Evolutionary conservation across 352 stramenopile genomes (phyloP), one percentile per base, ranked within the genome.

Genomic region (Phytophthora pistaciae): DNA sequence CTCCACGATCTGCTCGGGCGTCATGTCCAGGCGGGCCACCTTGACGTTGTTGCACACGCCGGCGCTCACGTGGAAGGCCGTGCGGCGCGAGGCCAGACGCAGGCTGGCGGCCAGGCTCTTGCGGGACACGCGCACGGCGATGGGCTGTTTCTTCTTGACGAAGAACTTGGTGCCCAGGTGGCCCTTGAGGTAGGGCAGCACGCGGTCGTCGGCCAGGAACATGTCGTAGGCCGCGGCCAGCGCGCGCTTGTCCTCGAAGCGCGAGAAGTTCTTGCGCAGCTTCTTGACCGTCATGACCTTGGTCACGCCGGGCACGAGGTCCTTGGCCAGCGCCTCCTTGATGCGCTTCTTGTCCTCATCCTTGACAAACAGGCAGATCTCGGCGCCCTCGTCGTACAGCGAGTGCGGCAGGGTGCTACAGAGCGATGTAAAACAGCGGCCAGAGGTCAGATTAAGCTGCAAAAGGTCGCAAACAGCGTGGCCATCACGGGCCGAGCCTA

Each of bases 1-100:
- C 29, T 91, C 85, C 53, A 94, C 87, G 40, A 93, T 91, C 55
- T 93, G 58, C 46, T 91, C 82, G 1, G 77, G 67, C 20, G 60
- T 68, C 81, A 94, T 82, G 54, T 82, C 79, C 46, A 92, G 66
- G 48, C 87, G 79, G 46, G 90, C 93, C 55, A 94, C 90, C 78
- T 92, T 94, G 48, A 98, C 83, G 67, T 96, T 98, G 60, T 95
- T 79, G 77, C 91, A 98, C 21, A 90, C 93, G 25, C 94, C 95
- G 18, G 81, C 78, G 65, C 78, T 91, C 14, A 97, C 70, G 60
- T 89, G 91, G 80, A 98, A 92, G 49, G 90, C 90, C 7, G 95
- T 99, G 27, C 83, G 83, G 18, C 67, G 65, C n/a, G 84, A 72
- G 9, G 84, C 76, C 3, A 84, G 67, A 23, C 82, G 81, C 33